A percentile compares a stretch with the other conserved stretches of the same genome.
These are phyloP conservation scores for Leonotis leonurus DNA, from an alignment of 257 asterid genomes.

Conservation along the genomic window DNA sequence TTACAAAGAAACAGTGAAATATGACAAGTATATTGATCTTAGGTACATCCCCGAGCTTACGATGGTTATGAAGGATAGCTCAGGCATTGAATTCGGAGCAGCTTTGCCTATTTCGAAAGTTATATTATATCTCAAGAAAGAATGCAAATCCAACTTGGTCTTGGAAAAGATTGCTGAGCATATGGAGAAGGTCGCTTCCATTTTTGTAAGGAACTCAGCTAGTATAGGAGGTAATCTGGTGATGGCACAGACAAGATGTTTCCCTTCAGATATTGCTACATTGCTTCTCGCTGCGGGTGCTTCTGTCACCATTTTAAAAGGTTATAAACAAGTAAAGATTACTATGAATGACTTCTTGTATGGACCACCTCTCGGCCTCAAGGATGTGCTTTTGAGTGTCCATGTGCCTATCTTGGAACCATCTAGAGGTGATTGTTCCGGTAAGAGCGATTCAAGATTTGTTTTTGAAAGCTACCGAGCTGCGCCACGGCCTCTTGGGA, in stretches of 20 bases:
- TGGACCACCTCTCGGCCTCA: slow-evolving; percentile 11
- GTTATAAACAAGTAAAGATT: not conserved
- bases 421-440: not conserved
- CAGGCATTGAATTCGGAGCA: slow-evolving; percentile 11
- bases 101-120: slow-evolving; percentile 14
- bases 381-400: slow-evolving; percentile 8
- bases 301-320: slow-evolving; percentile 1
- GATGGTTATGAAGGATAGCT: not conserved
- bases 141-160: not conserved
- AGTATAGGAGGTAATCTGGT: slow-evolving; percentile 19
- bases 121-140: not conserved
- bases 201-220: slow-evolving; percentile 13
- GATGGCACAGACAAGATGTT: slow-evolving; percentile 8
- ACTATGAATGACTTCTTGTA: slow-evolving; percentile 8
- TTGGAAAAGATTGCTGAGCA: slow-evolving; percentile 10
- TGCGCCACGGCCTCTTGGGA: slow-evolving; percentile 20
- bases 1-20: slow-evolving; percentile 5
- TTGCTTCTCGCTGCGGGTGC: slow-evolving; percentile 15
- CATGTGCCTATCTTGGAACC: slow-evolving; percentile 10
- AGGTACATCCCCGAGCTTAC: slow-evolving; percentile 16
- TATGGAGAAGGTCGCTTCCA: slow-evolving; percentile 15
- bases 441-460: not conserved
- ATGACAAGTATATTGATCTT: slow-evolving; percentile 11
- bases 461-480: slow-evolving; percentile 9
- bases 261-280: slow-evolving; percentile 16